A percentile compares a stretch with the other conserved stretches of the same genome.
phyloP scores from a whole-genome alignment of 2,329 filamentous ascomycete species.

The Fusarium mangiferae region DNA sequence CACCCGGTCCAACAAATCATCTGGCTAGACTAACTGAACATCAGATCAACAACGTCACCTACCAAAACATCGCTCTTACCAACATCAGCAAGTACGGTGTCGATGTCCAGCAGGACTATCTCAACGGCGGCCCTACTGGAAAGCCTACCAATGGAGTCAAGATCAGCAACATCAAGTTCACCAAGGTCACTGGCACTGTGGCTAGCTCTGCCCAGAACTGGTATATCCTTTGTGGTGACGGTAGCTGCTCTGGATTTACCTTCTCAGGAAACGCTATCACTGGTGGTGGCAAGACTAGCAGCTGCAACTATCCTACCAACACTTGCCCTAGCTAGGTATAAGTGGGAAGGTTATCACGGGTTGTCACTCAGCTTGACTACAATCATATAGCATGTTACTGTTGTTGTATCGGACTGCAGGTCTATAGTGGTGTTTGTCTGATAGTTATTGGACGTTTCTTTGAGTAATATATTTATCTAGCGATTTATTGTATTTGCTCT shows the following conservation, averaged over 20 bases:
- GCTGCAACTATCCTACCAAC: background rate
- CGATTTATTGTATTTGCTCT: no score
- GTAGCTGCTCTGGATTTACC: conserved; percentile 59
- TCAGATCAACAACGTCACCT: conserved; percentile 54
- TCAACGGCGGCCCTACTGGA: conserved; percentile 56
- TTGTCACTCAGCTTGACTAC: no score
- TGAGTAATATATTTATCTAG: no score
- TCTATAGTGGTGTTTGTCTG: no score
- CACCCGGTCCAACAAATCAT: fast-evolving
- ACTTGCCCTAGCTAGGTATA: background rate
- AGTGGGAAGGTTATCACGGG: no score
- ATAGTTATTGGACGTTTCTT: no score
- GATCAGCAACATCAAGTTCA: conserved; percentile 58
- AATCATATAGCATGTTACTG: no score
- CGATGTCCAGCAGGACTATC: conserved; percentile 55
- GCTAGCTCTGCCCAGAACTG: conserved; percentile 51
- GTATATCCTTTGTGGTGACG: conserved; percentile 62
- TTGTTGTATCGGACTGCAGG: no score
- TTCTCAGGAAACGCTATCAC: conserved; percentile 59
- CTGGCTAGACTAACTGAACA: background rate
- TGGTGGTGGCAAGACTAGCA: conserved; percentile 51
- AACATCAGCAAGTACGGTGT: conserved; percentile 52
- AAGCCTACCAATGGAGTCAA: conserved; percentile 58
- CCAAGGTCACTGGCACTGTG: conserved; percentile 56
- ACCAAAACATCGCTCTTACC: conserved; percentile 54